Evolutionary conservation across 2,329 filamentous ascomycete species (phyloP), one percentile per base, ranked within the genome.

Genomic region (Elsinoe necatrix): DNA sequence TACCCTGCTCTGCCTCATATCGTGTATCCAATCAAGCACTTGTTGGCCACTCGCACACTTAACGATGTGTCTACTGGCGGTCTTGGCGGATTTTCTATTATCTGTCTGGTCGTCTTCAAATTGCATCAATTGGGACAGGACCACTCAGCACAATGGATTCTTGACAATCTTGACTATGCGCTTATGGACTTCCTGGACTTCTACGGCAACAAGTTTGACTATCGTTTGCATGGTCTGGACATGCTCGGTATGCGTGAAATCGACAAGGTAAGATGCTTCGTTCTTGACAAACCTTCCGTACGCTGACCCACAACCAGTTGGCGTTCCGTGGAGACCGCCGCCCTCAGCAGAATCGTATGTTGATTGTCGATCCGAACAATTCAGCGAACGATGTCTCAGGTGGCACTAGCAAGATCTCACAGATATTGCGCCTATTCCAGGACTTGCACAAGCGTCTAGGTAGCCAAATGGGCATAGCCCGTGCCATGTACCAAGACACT

Each of bases 11-110:
- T 97, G 88, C 87, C 89, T 0, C 81, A 88, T 39, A 75, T 98
- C 21, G 89, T 95, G 35, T 85, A 89, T 0, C 69, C 97, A 23
- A 80, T 98, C 72, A 98, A 98, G 73, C 93, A 98, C 63, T 91
- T 95, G 59, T 75, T 98, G 23, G 78, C 87, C 35, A 95, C 98
- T 82, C 83, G 90, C 60, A 88, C 85, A 0, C 76, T 96, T 54
- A 96, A 96, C 63, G 93, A 98, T 70, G 91, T 95, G 3, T 86
- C 88, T 39, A 88, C 84, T 59, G 93, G 93, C 57, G 93, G 93
- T 2, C 83, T 98, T 54, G 93, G 93, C 55, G 93, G 93, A 2
- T 97, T 96, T 68, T 89, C 90, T 1, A 86, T 95, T 61, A 96
- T 92, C 57, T 98, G 93, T 74, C 77, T 98, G 60, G 88, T 96